Evolutionary conservation across 345 rosid species (phyloP).

Genomic region (Brassica juncea): DNA sequence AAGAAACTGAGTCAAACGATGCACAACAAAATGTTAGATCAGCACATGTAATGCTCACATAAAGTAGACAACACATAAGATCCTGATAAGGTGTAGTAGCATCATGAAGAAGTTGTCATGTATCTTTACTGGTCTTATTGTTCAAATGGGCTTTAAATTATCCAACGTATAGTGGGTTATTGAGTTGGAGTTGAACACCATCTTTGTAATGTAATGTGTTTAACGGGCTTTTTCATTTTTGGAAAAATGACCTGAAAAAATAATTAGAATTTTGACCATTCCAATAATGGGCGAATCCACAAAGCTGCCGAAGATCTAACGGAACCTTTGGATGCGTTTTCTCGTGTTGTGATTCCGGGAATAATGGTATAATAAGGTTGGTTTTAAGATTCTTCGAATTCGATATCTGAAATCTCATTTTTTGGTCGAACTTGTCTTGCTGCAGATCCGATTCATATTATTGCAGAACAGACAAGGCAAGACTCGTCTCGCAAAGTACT

Average conservation of each 20-base stretch:
- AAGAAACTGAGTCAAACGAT: too few relatives aligned
- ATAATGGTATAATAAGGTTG: not conserved
- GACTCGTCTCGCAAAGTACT: conserved; percentile 98
- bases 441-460: conserved; percentile 95
- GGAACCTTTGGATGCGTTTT: not conserved
- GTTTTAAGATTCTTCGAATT: not conserved
- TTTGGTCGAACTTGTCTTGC: conserved; percentile 3
- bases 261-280: not conserved
- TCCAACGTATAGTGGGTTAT: not conserved
- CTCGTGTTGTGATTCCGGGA: not conserved
- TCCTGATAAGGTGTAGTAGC: too few relatives aligned
- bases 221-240: not conserved
- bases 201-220: not conserved
- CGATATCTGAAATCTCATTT: not conserved
- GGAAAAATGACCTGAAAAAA: not conserved
- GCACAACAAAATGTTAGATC: too few relatives aligned
- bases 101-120: too few relatives aligned
- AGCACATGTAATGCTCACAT: too few relatives aligned
- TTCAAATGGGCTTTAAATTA: not conserved
- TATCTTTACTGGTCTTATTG: not conserved
- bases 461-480: conserved; percentile 98
- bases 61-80: too few relatives aligned
- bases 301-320: not conserved
- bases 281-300: not conserved
- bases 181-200: not conserved